Percentiles rank a stretch among this genome's conserved stretches.
Evolutionary conservation across 2,329 filamentous ascomycete genomes (phyloP).

Genomic region (Monilinia polystroma): DNA sequence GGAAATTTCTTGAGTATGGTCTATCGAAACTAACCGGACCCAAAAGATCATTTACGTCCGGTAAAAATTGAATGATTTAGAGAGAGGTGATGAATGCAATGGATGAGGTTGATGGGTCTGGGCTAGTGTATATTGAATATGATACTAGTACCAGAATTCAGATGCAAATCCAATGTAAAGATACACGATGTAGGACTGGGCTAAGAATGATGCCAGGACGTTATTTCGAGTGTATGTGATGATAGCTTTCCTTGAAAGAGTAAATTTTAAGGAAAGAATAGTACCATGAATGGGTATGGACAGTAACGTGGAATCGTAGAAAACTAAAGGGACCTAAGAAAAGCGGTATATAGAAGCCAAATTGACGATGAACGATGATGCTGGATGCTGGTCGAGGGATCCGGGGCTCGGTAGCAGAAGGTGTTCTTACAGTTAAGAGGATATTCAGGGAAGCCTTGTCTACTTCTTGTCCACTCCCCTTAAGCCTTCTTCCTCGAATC

Average conservation of each 20-base stretch:
- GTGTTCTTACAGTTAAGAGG: constrained; percentile 14
- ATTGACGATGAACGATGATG: not conserved
- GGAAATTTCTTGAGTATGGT: not conserved
- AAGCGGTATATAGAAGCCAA: not conserved
- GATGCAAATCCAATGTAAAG: not conserved
- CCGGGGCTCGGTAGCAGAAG: constrained; percentile 7
- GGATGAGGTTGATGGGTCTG: not conserved
- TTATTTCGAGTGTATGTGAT: not conserved
- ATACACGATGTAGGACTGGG: too few relatives aligned
- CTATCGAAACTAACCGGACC: not conserved
- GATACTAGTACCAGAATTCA: not conserved
- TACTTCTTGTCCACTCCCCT: not conserved
- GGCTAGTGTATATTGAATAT: not conserved
- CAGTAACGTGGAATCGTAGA: not conserved
- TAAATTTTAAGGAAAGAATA: not conserved
- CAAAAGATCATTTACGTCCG: not conserved
- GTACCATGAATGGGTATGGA: not conserved
- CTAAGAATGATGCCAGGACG: not conserved
- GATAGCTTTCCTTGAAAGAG: constrained; percentile 3
- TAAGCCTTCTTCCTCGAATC: constrained; percentile 9
- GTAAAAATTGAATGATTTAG: not conserved
- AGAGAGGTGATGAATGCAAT: not conserved
- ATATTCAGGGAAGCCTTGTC: constrained; percentile 14
- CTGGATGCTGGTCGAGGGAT: not conserved
- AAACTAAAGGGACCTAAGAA: not conserved